These are phyloP conservation scores for Suillus subaureus DNA, from an alignment of 768 basidiomycete species.

Conservation along the genomic window DNA sequence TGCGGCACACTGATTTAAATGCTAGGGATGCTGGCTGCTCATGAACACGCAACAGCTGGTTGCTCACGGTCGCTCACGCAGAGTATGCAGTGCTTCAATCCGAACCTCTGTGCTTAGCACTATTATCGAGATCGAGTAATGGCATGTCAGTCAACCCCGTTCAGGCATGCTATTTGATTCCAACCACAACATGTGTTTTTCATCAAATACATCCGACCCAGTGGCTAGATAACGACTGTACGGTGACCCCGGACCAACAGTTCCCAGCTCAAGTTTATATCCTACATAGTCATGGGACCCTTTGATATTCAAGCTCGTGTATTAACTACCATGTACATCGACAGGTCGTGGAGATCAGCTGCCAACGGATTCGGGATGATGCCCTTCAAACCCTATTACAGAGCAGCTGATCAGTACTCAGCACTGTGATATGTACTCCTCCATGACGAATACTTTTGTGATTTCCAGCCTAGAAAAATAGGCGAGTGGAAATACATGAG, in stretches of 20 bases:
- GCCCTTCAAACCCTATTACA: not conserved
- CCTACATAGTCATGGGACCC: too few relatives aligned
- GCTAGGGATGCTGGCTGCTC: slow-evolving; percentile 1
- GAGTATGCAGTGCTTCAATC: not conserved
- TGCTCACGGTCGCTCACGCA: not conserved
- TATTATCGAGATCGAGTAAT: not conserved
- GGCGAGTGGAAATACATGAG: too few relatives aligned
- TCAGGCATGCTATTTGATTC: not conserved
- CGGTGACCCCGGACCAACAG: not conserved
- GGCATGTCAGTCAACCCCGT: not conserved
- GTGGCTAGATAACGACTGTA: not conserved
- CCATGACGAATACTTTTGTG: too few relatives aligned
- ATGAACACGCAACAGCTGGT: not conserved
- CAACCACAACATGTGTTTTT: not conserved
- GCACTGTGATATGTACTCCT: not conserved
- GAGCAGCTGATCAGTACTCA: not conserved
- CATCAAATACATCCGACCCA: not conserved
- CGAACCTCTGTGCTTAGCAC: not conserved
- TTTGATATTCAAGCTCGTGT: not conserved
- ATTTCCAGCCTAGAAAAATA: too few relatives aligned
- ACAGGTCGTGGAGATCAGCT: not conserved
- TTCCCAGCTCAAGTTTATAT: not conserved
- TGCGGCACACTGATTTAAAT: not conserved
- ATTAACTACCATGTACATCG: not conserved
- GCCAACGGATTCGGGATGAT: not conserved